Conservation (phyloP, 2,329 filamentous ascomycete genomes). For the Ophioceras dolichostomum region DNA sequence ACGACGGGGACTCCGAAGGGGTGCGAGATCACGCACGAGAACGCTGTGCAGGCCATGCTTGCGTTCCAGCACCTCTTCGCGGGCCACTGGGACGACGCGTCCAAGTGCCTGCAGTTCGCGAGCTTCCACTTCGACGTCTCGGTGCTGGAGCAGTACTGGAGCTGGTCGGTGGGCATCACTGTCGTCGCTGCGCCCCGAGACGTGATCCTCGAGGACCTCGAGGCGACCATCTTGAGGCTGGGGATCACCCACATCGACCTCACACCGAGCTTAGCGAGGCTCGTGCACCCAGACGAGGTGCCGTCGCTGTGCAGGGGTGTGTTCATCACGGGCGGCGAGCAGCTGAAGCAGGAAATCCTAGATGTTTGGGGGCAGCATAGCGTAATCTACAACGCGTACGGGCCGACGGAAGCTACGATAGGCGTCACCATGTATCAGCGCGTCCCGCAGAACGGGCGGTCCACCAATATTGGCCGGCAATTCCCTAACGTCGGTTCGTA, state of each 20-base stretch:
- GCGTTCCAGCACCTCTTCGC: conserved; percentile 71
- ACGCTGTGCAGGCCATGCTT: conserved; percentile 79
- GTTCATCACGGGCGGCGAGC: conserved; percentile 88
- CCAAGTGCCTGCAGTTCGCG: conserved; percentile 85
- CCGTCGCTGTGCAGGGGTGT: conserved; percentile 70
- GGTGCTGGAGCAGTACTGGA: conserved; percentile 90
- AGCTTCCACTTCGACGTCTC: conserved; percentile 93
- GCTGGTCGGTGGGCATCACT: conserved; percentile 81
- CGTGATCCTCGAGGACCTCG: conserved; percentile 72
- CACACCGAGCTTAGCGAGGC: conserved; percentile 72
- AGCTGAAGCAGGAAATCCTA: conserved; percentile 78
- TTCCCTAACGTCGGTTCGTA: conserved; percentile 83
- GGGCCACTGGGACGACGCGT: conserved; percentile 59
- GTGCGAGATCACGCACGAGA: conserved; percentile 79
- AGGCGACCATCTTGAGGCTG: conserved; percentile 57
- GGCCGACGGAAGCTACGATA: conserved; percentile 87
- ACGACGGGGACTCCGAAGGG: conserved; percentile 82
- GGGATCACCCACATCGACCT: conserved; percentile 83
- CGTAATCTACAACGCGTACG: conserved; percentile 87
- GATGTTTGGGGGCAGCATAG: conserved; percentile 69
- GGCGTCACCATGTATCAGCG: conserved; percentile 83
- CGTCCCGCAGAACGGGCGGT: conserved; percentile 63
- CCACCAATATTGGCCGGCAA: conserved; percentile 77
- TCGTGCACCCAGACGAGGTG: conserved; percentile 68
- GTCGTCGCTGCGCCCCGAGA: conserved; percentile 75